phyloP scores from a whole-genome alignment of 2,329 filamentous ascomycete species.

The Akanthomyces lecanii region DNA sequence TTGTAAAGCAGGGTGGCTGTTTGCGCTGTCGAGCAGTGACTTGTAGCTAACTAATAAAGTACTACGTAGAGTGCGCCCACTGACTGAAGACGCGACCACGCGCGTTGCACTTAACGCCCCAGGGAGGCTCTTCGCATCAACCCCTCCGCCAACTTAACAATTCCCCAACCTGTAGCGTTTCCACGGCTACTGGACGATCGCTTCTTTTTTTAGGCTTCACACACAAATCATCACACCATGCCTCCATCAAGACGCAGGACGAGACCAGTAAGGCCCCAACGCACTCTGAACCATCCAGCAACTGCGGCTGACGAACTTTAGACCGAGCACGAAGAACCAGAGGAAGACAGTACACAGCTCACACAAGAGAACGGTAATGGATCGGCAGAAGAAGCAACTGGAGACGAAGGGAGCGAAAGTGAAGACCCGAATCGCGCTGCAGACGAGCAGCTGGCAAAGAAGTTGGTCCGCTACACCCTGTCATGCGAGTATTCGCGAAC shows the following conservation, averaged over 20 bases:
- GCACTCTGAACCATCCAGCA: background rate
- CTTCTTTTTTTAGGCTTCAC: background rate
- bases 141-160: background rate
- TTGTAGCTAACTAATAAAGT: background rate
- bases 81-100: background rate
- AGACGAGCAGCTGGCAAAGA: slow-evolving; percentile 55
- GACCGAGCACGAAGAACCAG: slow-evolving; percentile 29
- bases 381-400: slow-evolving; percentile 35
- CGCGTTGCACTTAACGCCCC: slow-evolving; percentile 7
- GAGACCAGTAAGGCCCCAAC: slow-evolving; percentile 26
- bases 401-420: slow-evolving; percentile 35
- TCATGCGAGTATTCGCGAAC: slow-evolving; percentile 62
- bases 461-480: slow-evolving; percentile 63
- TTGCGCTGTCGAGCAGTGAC: background rate
- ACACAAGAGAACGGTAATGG: slow-evolving; percentile 29
- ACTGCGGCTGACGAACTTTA: slow-evolving; percentile 15
- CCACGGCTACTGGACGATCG: no score
- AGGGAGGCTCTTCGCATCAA: background rate
- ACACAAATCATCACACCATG: background rate
- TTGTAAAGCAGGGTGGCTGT: background rate
- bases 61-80: background rate
- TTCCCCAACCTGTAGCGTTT: background rate
- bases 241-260: slow-evolving; percentile 26
- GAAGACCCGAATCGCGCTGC: slow-evolving; percentile 33
- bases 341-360: slow-evolving; percentile 30